phyloP scores from a whole-genome alignment of 1,139 yeast species.

The Yamadazyma membranifaciens region DNA sequence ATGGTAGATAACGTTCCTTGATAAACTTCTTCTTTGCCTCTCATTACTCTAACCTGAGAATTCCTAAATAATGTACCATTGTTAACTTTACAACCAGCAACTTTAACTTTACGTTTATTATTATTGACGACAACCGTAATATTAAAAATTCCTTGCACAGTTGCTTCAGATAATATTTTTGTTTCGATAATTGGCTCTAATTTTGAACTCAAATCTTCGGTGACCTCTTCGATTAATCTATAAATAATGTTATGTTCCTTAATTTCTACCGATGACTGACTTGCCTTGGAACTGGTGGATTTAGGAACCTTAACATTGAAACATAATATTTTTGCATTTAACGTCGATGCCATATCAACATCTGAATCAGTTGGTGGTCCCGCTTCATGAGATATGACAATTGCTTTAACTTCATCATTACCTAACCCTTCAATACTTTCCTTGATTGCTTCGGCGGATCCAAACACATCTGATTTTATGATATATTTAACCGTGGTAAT shows the following conservation, averaged over 20 bases:
- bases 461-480: conserved; percentile 85
- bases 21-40: conserved; percentile 55
- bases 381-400: conserved; percentile 70
- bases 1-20: conserved; percentile 72
- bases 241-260: conserved; percentile 78
- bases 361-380: conserved; percentile 87
- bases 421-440: conserved; percentile 83
- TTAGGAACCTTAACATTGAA: conserved; percentile 75
- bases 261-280: conserved; percentile 56
- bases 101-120: conserved; percentile 48
- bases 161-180: conserved; percentile 67
- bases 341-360: conserved; percentile 73
- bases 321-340: conserved; percentile 71
- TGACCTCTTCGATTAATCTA: conserved; percentile 81
- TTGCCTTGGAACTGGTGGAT: conserved; percentile 61
- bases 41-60: conserved; percentile 59
- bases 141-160: conserved; percentile 68
- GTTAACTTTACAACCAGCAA: conserved; percentile 89
- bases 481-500: conserved; percentile 46
- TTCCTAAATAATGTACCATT: conserved; percentile 66
- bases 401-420: conserved; percentile 75
- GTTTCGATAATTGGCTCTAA: conserved; percentile 69
- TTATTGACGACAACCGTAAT: conserved; percentile 42
- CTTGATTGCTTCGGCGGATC: conserved; percentile 59
- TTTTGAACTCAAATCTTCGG: conserved; percentile 57